Conservation (phyloP, 1,284 basidiomycete species). For the Apiotrichum sp. region DNA sequence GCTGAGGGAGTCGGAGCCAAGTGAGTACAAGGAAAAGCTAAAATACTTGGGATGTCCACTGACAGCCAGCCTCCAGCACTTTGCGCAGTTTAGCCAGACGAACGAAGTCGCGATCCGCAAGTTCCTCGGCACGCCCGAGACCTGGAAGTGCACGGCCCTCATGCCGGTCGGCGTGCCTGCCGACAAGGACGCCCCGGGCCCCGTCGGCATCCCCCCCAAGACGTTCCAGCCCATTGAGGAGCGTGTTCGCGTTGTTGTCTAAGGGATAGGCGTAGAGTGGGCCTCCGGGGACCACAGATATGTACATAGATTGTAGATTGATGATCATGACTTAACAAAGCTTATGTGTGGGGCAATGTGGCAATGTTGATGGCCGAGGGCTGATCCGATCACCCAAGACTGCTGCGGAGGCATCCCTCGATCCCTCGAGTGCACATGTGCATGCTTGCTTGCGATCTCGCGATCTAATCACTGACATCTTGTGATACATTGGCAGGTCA, state of each 20-base stretch:
- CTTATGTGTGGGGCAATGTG: too few species aligned
- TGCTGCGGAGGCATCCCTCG: too few species aligned
- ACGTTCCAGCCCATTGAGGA: slow-evolving; percentile 19
- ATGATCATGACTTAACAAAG: too few species aligned
- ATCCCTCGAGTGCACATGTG: too few species aligned
- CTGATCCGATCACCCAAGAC: too few species aligned
- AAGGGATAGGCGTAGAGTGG: not conserved
- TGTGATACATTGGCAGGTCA: too few species aligned
- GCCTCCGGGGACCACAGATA: not conserved
- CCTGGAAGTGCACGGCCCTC: slow-evolving; percentile 42
- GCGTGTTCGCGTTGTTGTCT: slow-evolving; percentile 8
- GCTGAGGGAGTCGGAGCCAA: slow-evolving; percentile 45
- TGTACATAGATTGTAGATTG: not conserved
- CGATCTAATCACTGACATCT: too few species aligned
- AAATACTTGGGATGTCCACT: too few species aligned
- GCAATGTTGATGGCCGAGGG: too few species aligned
- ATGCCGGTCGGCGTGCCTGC: slow-evolving; percentile 44
- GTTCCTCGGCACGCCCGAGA: slow-evolving; percentile 33
- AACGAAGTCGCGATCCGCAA: slow-evolving; percentile 28
- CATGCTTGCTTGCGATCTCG: too few species aligned
- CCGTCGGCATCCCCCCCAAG: slow-evolving; percentile 22
- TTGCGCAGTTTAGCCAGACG: slow-evolving; percentile 16
- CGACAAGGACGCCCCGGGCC: slow-evolving; percentile 8
- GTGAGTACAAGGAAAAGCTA: too few species aligned
- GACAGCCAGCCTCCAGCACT: slow-evolving; percentile 28